phyloP scores from a whole-genome alignment of 1,139 yeast species.

The Pneumocystis wakefieldiae region DNA sequence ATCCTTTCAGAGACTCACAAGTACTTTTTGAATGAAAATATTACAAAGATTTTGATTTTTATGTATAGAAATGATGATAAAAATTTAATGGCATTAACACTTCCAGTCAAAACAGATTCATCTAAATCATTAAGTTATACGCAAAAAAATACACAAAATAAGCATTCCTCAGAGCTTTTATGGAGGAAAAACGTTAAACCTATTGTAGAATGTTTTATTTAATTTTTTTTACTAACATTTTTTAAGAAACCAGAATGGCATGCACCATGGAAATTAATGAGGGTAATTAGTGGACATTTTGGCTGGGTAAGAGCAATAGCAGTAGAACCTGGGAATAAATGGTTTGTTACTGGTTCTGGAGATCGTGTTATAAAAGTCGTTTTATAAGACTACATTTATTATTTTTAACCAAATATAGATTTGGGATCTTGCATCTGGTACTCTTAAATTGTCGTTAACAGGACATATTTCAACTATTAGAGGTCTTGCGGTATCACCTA shows the following conservation, averaged over 20 bases:
- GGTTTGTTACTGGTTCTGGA: slow-evolving; percentile 84
- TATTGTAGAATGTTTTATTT: not conserved
- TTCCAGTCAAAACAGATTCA: not conserved
- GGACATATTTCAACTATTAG: slow-evolving; percentile 89
- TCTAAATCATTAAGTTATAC: not conserved
- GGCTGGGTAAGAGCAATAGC: slow-evolving; percentile 83
- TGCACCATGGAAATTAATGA: slow-evolving; percentile 53
- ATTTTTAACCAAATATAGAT: slow-evolving; percentile 24
- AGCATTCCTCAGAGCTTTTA: not conserved
- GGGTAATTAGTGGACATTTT: slow-evolving; percentile 74
- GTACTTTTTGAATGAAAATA: not conserved
- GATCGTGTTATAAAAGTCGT: slow-evolving; percentile 61
- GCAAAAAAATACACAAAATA: not conserved
- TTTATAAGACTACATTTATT: not conserved
- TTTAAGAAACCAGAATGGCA: slow-evolving; percentile 34
- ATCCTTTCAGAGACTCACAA: slow-evolving; percentile 13
- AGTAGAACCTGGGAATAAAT: slow-evolving; percentile 73
- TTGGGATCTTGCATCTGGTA: slow-evolving; percentile 75
- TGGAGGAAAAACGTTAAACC: slow-evolving; percentile 7
- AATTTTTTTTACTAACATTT: not conserved
- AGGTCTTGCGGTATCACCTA: slow-evolving; percentile 52
- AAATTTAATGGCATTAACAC: not conserved
- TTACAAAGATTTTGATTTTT: not conserved
- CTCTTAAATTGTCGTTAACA: slow-evolving; percentile 57
- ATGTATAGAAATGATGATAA: not conserved